Evolutionary conservation across 192 early-diverging fungal genomes (phyloP).

Genomic region (Rhizophlyctis rosea): DNA sequence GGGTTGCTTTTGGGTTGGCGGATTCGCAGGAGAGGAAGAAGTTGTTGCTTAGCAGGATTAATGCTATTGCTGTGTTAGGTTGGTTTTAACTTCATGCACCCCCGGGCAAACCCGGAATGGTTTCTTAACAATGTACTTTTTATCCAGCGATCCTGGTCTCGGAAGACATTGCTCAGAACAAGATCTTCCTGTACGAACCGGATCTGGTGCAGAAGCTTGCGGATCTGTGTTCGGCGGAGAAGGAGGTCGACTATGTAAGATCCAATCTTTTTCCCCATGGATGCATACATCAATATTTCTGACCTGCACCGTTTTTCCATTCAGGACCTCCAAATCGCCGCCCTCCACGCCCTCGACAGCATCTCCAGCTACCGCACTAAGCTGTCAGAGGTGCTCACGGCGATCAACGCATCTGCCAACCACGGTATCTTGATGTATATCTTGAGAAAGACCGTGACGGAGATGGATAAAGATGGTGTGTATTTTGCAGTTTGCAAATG

Average conservation of each 20-base stretch:
- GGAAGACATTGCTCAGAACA: conserved; percentile 62
- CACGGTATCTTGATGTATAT: conserved; percentile 87
- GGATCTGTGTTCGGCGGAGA: conserved; percentile 66
- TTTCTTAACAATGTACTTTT: not conserved
- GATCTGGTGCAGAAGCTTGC: conserved; percentile 77
- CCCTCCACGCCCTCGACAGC: conserved; percentile 78
- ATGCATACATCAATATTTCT: too few relatives aligned
- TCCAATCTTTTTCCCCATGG: too few relatives aligned
- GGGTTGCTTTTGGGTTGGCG: conserved; percentile 63
- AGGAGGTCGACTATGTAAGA: not conserved
- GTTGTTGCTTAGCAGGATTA: conserved; percentile 69
- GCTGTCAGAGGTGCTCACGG: conserved; percentile 75
- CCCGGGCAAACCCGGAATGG: not conserved
- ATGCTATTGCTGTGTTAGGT: conserved; percentile 77
- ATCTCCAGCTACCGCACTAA: conserved; percentile 75
- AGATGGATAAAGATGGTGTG: conserved; percentile 39
- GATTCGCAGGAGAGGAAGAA: conserved; percentile 48
- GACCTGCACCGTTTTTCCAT: not conserved
- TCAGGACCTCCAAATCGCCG: conserved; percentile 73
- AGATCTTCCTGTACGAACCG: conserved; percentile 85
- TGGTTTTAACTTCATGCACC: conserved; percentile 28
- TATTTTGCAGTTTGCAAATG: too few relatives aligned
- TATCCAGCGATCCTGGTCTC: conserved; percentile 54
- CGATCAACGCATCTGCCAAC: conserved; percentile 88
- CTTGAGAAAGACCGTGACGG: conserved; percentile 67